Base-by-base conservation (phyloP, 305 asterid species). In the Caryopteris hybrid region DNA sequence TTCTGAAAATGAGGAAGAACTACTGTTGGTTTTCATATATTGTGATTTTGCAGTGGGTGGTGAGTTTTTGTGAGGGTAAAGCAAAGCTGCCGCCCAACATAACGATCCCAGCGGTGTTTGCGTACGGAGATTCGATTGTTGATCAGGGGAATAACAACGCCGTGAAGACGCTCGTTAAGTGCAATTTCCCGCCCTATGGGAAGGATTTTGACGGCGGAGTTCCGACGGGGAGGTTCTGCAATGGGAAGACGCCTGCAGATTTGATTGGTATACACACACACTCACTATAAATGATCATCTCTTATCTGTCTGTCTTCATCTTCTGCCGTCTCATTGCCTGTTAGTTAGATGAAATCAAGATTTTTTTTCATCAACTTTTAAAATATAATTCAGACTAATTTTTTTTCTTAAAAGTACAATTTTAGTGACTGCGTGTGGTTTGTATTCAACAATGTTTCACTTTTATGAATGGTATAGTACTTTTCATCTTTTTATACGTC, bases 41-140 rank as follows among this genome's bases (percentile, higher is more conserved):
- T 23, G 6, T 17, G 14, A 48, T 31, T n/a, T n/a, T n/a, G n/a
- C n/a, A n/a, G n/a, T n/a, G n/a, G 22, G 48, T 52, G 29, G 21
- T 47, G 21, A 45, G 61, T 54, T 8, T 0, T 10, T 66, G 84
- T 0, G 85, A 76, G 1, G 92, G 84, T 0, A 25, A n/a, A 22
- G 16, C 76, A 21, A 76, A 62, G 51, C 31, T 83, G 58, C 87
- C 87, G 5, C 62, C 22, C 1, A 84, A 81, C 48, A 0, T 57
- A 6, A 83, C 79, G 2, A 5, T 84, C 9, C 85, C 93, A 6
- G 96, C 81, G 0, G 61, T 90, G 4, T 79, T 86, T 2, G 76
- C 71, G 0, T 88, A 77, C 5, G 96, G 96, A n/a, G 97, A 90
- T 57, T 90, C 97, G n/a, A 86, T 85, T 0, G 84, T 83, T 0